A percentile compares a stretch with the other conserved stretches of the same genome.
Conservation (phyloP, 345 rosid genomes). For the Sapria himalayana region DNA sequence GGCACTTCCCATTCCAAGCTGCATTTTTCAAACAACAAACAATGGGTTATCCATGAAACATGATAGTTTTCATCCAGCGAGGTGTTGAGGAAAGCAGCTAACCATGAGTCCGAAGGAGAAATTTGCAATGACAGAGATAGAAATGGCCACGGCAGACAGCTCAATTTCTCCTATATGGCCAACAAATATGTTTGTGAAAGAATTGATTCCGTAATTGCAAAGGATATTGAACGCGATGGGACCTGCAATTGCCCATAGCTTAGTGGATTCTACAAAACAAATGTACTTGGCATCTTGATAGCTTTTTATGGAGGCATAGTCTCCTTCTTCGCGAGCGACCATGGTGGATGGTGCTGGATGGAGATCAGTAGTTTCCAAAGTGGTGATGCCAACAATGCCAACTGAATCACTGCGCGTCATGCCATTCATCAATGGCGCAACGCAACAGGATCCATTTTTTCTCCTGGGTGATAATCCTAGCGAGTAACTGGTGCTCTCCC, state of each 20-base stretch:
- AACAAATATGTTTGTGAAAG: conserved; percentile 72
- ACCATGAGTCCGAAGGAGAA: conserved; percentile 92
- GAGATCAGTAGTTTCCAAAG: conserved; percentile 25
- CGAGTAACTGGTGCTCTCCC: conserved; percentile 14
- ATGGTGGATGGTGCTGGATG: conserved; percentile 37
- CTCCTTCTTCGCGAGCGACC: conserved; percentile 18
- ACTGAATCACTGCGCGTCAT: background rate
- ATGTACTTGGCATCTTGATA: conserved; percentile 30
- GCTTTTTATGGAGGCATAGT: conserved; percentile 23
- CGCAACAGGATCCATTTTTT: background rate
- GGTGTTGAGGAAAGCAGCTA: conserved; percentile 9
- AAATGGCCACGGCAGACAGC: conserved; percentile 73
- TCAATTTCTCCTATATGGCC: conserved; percentile 85
- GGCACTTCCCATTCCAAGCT: conserved; percentile 98
- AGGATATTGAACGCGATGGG: conserved; percentile 84
- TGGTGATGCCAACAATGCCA: conserved; percentile 1
- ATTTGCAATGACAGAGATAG: conserved; percentile 72
- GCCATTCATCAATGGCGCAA: conserved; percentile 11
- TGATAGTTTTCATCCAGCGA: too few species aligned
- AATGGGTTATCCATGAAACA: too few species aligned
- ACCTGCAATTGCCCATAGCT: conserved; percentile 65
- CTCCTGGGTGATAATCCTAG: conserved; percentile 10
- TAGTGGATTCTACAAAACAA: conserved; percentile 28
- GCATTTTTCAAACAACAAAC: too few species aligned
- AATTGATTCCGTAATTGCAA: conserved; percentile 74